These are phyloP conservation scores for Cyphellophora europaea DNA, from an alignment of 2,329 filamentous ascomycete genomes.

Conservation along the genomic window DNA sequence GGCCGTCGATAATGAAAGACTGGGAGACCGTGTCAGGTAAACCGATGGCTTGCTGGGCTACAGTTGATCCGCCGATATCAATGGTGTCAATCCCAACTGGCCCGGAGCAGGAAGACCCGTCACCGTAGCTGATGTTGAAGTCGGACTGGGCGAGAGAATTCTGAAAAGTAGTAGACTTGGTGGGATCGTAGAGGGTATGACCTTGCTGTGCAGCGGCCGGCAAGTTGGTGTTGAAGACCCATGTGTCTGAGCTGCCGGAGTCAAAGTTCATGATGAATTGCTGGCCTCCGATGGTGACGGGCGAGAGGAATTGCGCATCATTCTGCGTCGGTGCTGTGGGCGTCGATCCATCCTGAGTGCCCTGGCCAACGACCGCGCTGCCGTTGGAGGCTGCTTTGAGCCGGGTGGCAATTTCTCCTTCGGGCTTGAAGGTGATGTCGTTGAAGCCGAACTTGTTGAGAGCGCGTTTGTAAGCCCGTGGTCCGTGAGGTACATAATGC, in stretches of 20 bases:
- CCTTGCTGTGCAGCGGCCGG: conserved; percentile 32
- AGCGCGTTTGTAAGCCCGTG: conserved; percentile 53
- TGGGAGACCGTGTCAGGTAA: conserved; percentile 51
- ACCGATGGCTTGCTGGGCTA: conserved; percentile 56
- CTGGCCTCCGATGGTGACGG: conserved; percentile 61
- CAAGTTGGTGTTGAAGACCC: conserved; percentile 60
- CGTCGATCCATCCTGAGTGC: conserved; percentile 45
- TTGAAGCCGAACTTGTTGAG: conserved; percentile 53
- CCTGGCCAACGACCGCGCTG: conserved; percentile 10
- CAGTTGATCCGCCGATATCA: conserved; percentile 55
- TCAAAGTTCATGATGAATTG: conserved; percentile 62
- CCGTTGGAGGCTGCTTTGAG: conserved; percentile 20
- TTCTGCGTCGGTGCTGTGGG: conserved; percentile 55
- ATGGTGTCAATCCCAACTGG: conserved; percentile 59
- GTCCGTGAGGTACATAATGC: conserved; percentile 51
- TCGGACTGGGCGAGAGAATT: conserved; percentile 38
- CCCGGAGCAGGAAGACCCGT: conserved; percentile 54
- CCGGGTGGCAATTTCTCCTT: conserved; percentile 18
- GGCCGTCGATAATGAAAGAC: conserved; percentile 50
- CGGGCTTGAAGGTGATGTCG: conserved; percentile 25
- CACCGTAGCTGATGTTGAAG: conserved; percentile 61
- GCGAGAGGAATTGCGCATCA: conserved; percentile 61
- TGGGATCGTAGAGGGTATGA: conserved; percentile 48
- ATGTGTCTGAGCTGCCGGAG: conserved; percentile 64
- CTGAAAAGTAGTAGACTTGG: conserved; percentile 43